Base-by-base conservation (phyloP, 2,329 filamentous ascomycete genomes). In the Pseudogymnoascus verrucosus region DNA sequence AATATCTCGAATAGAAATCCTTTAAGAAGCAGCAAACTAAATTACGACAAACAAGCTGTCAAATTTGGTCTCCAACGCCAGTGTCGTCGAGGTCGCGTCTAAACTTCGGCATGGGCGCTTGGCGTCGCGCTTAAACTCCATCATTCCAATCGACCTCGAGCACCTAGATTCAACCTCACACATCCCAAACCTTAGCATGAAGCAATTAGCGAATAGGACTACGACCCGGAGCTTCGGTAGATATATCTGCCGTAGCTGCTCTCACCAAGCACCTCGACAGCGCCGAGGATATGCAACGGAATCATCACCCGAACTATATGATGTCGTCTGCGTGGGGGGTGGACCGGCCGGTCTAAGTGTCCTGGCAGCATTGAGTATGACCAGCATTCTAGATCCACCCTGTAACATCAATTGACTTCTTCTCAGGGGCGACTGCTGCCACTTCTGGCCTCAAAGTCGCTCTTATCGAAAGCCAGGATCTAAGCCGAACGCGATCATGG, bases 391-490 rank as follows among this genome's bases (percentile, higher is more conserved):
- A 23, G 5, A 63, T 64, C 61, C 19, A 19, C 39, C 19, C 59
- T 59, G 31, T 57, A 40, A 34, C 26, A 34, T 11, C 28, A 5
- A 10, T 47, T 63, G 42, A 40, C 65, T 16, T 57, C 6, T 36
- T 19, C 63, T n/a, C 66, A 95, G 90, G 89, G 69, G 83, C 91
- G 11, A 92, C 89, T 16, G 86, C 89, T 5, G 77, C 84, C 16
- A 96, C 95, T 2, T 85, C 88, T 31, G 81, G 86, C 66, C 85
- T 99, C 26, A 90, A 89, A 70, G 84, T 97, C 47, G 95, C 93
- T 65, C 86, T 99, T 65, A 84, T 99, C 71, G 95, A 99, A 79
- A 88, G 88, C 37, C 93, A 97, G 77, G 88, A 96, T 73, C 84
- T 99, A 36, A 78, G 82, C 68, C 89, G 88, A 71, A 82, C 84